A percentile compares a stretch with the other conserved stretches of the same genome.
Evolutionary conservation across 2,329 filamentous ascomycete species (phyloP).

Genomic region (Colletotrichum sp.): DNA sequence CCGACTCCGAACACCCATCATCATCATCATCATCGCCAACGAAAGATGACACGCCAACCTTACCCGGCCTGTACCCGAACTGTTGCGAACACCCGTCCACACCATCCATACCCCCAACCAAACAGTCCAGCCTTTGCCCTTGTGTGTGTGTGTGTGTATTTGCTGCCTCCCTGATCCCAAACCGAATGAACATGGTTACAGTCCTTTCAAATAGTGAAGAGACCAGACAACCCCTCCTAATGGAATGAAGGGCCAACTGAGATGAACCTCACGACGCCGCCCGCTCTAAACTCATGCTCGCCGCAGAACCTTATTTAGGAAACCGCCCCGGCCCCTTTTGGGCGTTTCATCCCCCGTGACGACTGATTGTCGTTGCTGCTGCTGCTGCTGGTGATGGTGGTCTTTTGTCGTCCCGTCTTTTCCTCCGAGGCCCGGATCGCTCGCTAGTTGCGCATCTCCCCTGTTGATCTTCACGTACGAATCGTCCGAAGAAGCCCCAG

Average conservation of each 20-base stretch:
- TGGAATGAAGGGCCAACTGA: not conserved
- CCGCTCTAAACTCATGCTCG: constrained; percentile 23
- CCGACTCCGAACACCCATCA: not conserved
- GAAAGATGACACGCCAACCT: not conserved
- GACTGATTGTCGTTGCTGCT: not conserved
- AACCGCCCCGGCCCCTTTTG: constrained; percentile 31
- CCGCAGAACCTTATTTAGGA: constrained; percentile 42
- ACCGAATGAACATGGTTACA: not conserved
- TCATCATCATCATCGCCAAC: not conserved
- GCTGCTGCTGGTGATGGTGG: not conserved
- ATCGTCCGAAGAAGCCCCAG: constrained; percentile 9
- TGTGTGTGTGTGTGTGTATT: not conserved
- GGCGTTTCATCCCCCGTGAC: constrained; percentile 22
- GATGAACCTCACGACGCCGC: not conserved
- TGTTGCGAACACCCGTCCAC: not conserved
- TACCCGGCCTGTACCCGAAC: not conserved
- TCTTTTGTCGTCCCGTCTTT: constrained; percentile 17
- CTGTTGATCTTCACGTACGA: constrained; percentile 21
- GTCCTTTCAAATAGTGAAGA: not conserved
- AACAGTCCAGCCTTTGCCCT: not conserved
- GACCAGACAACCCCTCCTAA: not conserved
- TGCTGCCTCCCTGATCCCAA: not conserved
- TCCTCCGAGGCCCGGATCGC: constrained; percentile 9
- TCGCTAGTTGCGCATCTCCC: constrained; percentile 25
- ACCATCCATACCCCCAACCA: not conserved